These are phyloP conservation scores for Furcasterigmium sp. DNA, from an alignment of 2,329 filamentous ascomycete genomes.

Conservation along the genomic window DNA sequence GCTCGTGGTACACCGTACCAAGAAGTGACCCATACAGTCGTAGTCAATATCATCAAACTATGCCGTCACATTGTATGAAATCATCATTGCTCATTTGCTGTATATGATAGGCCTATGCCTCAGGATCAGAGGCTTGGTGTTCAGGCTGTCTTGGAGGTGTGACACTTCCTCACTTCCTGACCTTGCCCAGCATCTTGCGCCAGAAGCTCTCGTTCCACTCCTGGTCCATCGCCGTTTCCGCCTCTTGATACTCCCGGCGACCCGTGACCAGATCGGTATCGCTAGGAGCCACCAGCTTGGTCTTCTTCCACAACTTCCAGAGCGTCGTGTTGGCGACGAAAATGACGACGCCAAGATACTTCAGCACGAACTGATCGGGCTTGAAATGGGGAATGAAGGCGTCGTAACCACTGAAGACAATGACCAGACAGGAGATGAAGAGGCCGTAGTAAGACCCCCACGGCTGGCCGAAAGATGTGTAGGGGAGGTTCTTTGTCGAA, in stretches of 20 bases:
- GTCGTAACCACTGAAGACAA: slow-evolving; percentile 53
- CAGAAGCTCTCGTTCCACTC: background rate
- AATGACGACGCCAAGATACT: slow-evolving; percentile 32
- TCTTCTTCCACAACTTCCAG: slow-evolving; percentile 58
- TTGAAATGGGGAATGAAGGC: slow-evolving; percentile 61
- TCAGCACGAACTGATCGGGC: slow-evolving; percentile 58
- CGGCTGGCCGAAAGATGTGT: slow-evolving; percentile 30
- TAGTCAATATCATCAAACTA: too few species aligned
- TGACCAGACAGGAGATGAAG: slow-evolving; percentile 45
- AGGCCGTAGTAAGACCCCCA: slow-evolving; percentile 30
- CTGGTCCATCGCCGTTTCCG: background rate
- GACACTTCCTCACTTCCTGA: background rate
- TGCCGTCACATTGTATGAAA: too few species aligned
- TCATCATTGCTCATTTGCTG: too few species aligned
- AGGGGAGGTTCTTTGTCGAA: slow-evolving; percentile 25
- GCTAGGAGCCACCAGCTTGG: slow-evolving; percentile 42
- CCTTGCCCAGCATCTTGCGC: background rate
- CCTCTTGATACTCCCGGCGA: slow-evolving; percentile 22
- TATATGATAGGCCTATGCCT: too few species aligned
- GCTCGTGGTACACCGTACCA: too few species aligned
- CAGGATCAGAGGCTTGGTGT: too few species aligned
- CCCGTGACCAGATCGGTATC: slow-evolving; percentile 55
- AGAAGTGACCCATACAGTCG: too few species aligned
- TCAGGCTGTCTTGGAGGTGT: too few species aligned
- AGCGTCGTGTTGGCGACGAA: slow-evolving; percentile 55